A percentile compares a stretch with the other conserved stretches of the same genome.
phyloP scores from a whole-genome alignment of 2,329 filamentous ascomycete genomes.

The Botrytis tulipae region DNA sequence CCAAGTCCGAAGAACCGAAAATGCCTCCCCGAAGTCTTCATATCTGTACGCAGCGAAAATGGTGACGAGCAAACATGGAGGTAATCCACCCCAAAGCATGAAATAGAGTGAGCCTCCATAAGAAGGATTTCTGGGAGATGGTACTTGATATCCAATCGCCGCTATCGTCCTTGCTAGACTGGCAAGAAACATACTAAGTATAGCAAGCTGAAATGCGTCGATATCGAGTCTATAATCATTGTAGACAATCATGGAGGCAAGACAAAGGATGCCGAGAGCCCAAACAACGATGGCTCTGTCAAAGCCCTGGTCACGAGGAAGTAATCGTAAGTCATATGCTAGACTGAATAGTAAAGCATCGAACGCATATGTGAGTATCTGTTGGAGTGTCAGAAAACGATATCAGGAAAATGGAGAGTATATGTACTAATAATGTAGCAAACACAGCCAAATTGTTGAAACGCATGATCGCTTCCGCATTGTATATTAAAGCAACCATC shows the following conservation, averaged over 20 bases:
- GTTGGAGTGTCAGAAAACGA: conserved; percentile 18
- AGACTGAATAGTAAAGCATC: conserved; percentile 33
- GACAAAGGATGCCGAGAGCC: conserved; percentile 26
- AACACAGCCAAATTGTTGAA: conserved; percentile 33
- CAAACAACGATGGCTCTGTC: conserved; percentile 23
- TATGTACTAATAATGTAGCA: conserved; percentile 33
- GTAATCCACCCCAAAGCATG: conserved; percentile 32
- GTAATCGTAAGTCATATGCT: conserved; percentile 24
- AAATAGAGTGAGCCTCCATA: conserved; percentile 29
- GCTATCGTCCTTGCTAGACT: conserved; percentile 32
- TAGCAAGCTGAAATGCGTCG: conserved; percentile 24
- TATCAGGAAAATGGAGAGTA: not conserved
- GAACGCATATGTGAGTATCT: conserved; percentile 35
- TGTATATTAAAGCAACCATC: conserved; percentile 13
- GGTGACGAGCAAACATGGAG: conserved; percentile 29
- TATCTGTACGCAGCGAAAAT: conserved; percentile 28
- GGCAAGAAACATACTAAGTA: conserved; percentile 27
- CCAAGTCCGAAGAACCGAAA: conserved; percentile 28
- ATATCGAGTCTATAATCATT: conserved; percentile 33
- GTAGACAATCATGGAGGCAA: conserved; percentile 20
- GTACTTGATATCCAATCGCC: conserved; percentile 26
- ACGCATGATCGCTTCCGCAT: conserved; percentile 28
- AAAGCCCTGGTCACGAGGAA: conserved; percentile 25
- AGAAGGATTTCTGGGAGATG: conserved; percentile 23
- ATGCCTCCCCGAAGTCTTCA: conserved; percentile 30